Percentiles rank a stretch among this genome's conserved stretches.
Evolutionary conservation across 176 grass and related monocot species (phyloP).

Genomic region (Oryza meyeriana): DNA sequence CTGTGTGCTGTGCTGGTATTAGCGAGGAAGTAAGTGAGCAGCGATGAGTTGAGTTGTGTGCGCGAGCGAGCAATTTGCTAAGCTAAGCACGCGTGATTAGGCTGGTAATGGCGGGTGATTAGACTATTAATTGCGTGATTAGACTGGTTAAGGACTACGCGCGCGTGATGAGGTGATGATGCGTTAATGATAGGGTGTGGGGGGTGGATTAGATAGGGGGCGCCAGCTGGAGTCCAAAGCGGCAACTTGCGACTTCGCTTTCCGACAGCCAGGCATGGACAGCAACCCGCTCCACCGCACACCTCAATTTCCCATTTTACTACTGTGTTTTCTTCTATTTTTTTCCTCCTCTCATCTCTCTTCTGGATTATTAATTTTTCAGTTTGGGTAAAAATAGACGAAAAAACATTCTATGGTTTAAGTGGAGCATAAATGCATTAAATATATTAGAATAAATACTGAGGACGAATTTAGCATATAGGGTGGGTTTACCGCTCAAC

Average conservation of each 20-base stretch:
- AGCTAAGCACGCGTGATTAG: background rate
- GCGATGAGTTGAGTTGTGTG: background rate
- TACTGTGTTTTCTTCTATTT: no score
- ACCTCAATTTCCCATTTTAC: background rate
- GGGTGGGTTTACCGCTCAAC: no score
- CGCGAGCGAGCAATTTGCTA: background rate
- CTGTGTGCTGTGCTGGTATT: background rate
- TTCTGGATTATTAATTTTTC: no score
- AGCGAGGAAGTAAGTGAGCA: background rate
- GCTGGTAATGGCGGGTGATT: background rate
- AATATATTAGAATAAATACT: background rate
- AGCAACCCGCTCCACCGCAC: background rate
- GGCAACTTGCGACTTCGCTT: constrained; percentile 40
- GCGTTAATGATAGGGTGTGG: background rate
- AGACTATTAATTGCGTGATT: background rate
- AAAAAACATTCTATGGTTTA: background rate
- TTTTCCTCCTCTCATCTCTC: no score
- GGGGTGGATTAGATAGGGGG: background rate
- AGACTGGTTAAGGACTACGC: background rate
- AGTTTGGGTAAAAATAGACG: no score
- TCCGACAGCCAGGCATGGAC: constrained; percentile 43
- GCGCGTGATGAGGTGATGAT: background rate
- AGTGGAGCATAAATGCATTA: background rate
- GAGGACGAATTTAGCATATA: background rate
- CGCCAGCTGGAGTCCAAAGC: constrained; percentile 42